A percentile compares a stretch with the other conserved stretches of the same genome.
Conservation (phyloP, 768 basidiomycete genomes). For the Boletus barrowsii region DNA sequence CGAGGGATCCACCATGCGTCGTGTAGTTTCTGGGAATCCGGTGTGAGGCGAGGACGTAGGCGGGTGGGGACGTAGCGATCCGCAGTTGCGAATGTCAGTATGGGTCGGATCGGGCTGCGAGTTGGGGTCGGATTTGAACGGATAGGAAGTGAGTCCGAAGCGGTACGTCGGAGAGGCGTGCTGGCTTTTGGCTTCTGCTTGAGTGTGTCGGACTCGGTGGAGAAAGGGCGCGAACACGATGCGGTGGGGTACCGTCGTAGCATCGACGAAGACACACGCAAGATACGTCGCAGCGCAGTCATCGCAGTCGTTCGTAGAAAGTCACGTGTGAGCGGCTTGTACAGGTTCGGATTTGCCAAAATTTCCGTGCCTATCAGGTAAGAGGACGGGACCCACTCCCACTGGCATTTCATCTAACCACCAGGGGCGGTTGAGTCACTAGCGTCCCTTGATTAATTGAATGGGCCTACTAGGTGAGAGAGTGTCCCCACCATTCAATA, state of each 20-base stretch:
- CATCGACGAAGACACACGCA: background rate
- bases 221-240: slow-evolving; percentile 11
- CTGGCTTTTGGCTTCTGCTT: slow-evolving; percentile 79
- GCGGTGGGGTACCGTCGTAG: background rate
- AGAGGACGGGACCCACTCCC: background rate
- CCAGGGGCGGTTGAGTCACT: background rate
- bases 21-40: slow-evolving; percentile 57
- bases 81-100: slow-evolving; percentile 81
- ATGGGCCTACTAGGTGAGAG: background rate
- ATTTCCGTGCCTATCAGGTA: no score
- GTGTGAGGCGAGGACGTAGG: slow-evolving; percentile 55
- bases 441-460: background rate
- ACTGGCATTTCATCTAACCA: background rate
- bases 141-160: slow-evolving; percentile 81
- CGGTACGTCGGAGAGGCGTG: slow-evolving; percentile 77
- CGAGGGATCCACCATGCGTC: slow-evolving; percentile 79
- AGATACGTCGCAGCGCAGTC: slow-evolving; percentile 14
- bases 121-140: slow-evolving; percentile 86
- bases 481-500: background rate
- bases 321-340: no score
- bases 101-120: slow-evolving; percentile 67
- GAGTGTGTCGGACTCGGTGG: slow-evolving; percentile 18
- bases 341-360: no score
- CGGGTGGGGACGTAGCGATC: slow-evolving; percentile 74
- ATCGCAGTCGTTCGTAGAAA: slow-evolving; percentile 7